Evolutionary conservation across 129 eudicot genomes (phyloP), one percentile per base, ranked within the genome.

Genomic region (Escallonia herrerae): DNA sequence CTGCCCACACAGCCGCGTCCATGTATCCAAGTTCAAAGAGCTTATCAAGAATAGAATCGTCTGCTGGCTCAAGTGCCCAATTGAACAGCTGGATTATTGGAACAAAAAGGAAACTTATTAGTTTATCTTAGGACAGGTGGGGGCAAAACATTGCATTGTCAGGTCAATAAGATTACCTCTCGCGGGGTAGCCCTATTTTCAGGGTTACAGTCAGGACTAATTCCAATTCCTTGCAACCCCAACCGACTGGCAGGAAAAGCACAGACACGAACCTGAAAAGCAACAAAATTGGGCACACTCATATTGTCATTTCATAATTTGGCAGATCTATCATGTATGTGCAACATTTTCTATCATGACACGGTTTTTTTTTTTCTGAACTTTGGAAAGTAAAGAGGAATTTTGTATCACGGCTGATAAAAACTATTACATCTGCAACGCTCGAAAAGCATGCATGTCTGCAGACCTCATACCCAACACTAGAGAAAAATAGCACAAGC

Each of bases 191-290:
- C 93, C 82, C 93, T 74, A 64, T 82, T 81, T 46, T 75, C 90
- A 47, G 99, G 99, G 83, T 87, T 91, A 68, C 95, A 85, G 73
- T 91, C 98, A 4, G 99, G 99, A 78, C 97, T 94, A 43, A 94
- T 94, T 12, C 96, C 99, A 7, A 86, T 94, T 74, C 87, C 87
- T 83, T 83, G 86, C 75, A 89, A 65, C 62, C 99, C 95, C 84
- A 94, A 86, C 15, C 70, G 76, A 70, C 83, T 62, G 6, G 86
- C 91, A 71, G 99, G 99, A 72, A 94, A 94, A 43, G 96, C 99
- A 72, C 99, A 94, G 15, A 94, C 85, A 46, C 99, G 90, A 8
- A 93, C 71, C 99, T 93, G 79, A 72, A 75, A 74, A 6, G 53
- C 71, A 46, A 52, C 38, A 66, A 74, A 10, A 53, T 47, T 56